phyloP scores from a whole-genome alignment of 352 stramenopile genomes.

The Globisporangium solare region DNA sequence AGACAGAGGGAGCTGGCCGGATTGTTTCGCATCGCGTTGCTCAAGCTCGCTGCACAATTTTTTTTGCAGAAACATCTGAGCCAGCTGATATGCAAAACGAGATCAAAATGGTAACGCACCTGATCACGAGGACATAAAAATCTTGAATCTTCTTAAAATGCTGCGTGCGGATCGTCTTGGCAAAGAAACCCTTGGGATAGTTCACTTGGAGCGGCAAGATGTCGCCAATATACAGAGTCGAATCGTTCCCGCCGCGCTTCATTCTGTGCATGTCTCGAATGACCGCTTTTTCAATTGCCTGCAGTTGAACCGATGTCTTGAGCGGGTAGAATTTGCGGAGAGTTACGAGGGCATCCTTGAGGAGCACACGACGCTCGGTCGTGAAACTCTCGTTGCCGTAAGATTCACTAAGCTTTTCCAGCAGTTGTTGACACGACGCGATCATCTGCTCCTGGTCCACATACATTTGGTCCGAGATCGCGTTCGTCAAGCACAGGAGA shows the following conservation, averaged over 20 bases:
- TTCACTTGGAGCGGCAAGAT: conserved; percentile 44
- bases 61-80: too few species aligned
- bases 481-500: conserved; percentile 58
- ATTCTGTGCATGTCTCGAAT: conserved; percentile 81
- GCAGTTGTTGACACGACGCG: conserved; percentile 36
- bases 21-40: conserved; percentile 36
- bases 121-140: conserved; percentile 51
- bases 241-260: conserved; percentile 63
- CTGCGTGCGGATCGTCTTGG: conserved; percentile 75
- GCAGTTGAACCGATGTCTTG: conserved; percentile 66
- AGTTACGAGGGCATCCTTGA: conserved; percentile 71
- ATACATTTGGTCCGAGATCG: conserved; percentile 65
- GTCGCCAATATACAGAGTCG: conserved; percentile 69
- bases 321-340: conserved; percentile 76
- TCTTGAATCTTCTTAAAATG: conserved; percentile 85
- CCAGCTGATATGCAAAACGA: neutral
- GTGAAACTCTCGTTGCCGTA: conserved; percentile 60
- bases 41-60: conserved; percentile 51
- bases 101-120: conserved; percentile 24
- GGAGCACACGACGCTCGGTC: conserved; percentile 41
- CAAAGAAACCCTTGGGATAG: conserved; percentile 62
- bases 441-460: conserved; percentile 72
- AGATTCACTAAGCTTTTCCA: conserved; percentile 41
- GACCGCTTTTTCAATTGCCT: conserved; percentile 70
- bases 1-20: conserved; percentile 37